Evolutionary conservation across 768 basidiomycete species (phyloP).

Genomic region (Agaricus subrufescens): DNA sequence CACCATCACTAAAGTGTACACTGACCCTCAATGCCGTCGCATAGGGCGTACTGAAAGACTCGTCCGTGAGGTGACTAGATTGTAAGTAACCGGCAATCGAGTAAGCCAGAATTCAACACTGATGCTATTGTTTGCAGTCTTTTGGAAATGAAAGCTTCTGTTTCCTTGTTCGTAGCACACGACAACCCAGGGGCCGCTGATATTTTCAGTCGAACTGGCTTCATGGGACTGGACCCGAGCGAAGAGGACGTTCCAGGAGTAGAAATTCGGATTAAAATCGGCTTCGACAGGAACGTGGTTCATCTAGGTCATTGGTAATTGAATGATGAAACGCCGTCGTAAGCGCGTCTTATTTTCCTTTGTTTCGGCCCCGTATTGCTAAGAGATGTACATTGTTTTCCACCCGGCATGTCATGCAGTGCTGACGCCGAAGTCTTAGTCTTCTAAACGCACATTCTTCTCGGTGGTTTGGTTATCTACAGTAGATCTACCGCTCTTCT

Average conservation of each 20-base stretch:
- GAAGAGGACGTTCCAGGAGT: conserved; percentile 32
- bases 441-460: conserved; percentile 39
- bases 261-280: conserved; percentile 56
- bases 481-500: conserved; percentile 64
- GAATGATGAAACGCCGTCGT: neutral
- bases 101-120: neutral
- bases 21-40: conserved; percentile 45
- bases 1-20: conserved; percentile 72
- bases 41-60: conserved; percentile 59
- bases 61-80: conserved; percentile 49
- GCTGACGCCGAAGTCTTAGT: conserved; percentile 28
- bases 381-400: conserved; percentile 44
- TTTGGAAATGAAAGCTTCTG: conserved; percentile 31
- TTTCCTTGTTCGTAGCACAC: conserved; percentile 67
- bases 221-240: conserved; percentile 42
- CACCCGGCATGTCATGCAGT: neutral
- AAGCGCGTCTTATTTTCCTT: neutral
- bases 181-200: conserved; percentile 40
- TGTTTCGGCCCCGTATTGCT: conserved; percentile 16
- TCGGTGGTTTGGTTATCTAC: conserved; percentile 62
- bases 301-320: conserved; percentile 65
- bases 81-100: conserved; percentile 31
- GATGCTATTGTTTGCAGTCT: conserved; percentile 24
- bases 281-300: conserved; percentile 45
- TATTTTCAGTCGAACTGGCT: conserved; percentile 65